These are phyloP conservation scores for Roridomyces roridus DNA, from an alignment of 768 basidiomycete genomes.

Conservation along the genomic window DNA sequence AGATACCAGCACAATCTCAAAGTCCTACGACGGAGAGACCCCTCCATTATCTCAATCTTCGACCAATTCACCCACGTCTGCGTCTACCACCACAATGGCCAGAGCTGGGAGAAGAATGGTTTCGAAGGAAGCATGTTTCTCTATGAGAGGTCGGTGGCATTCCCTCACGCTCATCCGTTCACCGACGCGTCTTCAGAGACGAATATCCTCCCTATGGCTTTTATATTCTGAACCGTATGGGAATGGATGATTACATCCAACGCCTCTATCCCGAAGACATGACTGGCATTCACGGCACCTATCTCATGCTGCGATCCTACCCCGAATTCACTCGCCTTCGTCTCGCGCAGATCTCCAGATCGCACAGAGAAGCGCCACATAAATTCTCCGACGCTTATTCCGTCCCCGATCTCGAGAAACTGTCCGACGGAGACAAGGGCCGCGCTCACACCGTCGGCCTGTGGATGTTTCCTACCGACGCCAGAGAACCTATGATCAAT, in stretches of 20 bases:
- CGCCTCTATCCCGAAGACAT: conserved; percentile 82
- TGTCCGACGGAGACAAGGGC: conserved; percentile 59
- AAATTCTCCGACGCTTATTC: conserved; percentile 60
- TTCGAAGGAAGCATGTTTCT: conserved; percentile 91
- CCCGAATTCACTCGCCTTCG: conserved; percentile 67
- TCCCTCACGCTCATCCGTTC: conserved; percentile 14
- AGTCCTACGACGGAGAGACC: conserved; percentile 78
- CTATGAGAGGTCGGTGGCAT: conserved; percentile 72
- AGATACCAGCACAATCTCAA: conserved; percentile 82
- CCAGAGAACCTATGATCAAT: conserved; percentile 73
- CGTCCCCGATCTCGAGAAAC: conserved; percentile 49
- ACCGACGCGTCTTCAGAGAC: conserved; percentile 48
- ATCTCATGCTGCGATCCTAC: conserved; percentile 77
- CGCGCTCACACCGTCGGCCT: conserved; percentile 66
- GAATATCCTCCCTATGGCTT: conserved; percentile 85
- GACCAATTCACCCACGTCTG: conserved; percentile 91
- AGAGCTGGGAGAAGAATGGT: conserved; percentile 84
- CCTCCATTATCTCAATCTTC: conserved; percentile 79
- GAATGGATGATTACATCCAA: conserved; percentile 79
- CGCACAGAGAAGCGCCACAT: conserved; percentile 39
- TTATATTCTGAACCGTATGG: conserved; percentile 84
- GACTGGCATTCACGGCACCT: conserved; percentile 63
- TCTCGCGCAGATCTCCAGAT: conserved; percentile 42
- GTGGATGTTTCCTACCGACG: conserved; percentile 76
- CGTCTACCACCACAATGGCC: conserved; percentile 75